Conservation (phyloP, 23 red algal species). For the Cyanidioschyzon merolae region DNA sequence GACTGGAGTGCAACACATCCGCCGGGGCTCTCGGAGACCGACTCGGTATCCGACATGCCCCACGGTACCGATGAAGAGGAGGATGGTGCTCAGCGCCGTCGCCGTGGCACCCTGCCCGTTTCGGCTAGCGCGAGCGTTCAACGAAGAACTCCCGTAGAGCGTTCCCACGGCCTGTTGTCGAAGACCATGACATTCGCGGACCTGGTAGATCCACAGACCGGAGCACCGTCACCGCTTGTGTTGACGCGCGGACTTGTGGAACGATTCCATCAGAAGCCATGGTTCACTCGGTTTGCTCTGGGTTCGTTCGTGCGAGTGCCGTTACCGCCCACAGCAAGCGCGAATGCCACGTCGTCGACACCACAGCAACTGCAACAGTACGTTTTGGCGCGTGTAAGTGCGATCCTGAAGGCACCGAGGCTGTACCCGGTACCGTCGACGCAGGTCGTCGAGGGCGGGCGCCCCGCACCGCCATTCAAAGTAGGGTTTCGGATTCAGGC, state of each 20-base stretch:
- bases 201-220: conserved; percentile 7
- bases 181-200: neutral
- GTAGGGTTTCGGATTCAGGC: neutral
- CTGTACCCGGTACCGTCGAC: conserved; percentile 13
- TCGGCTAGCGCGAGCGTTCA: no score
- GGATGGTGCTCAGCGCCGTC: neutral
- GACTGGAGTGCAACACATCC: neutral
- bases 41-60: neutral
- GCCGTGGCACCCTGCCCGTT: no score
- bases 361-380: neutral
- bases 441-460: neutral
- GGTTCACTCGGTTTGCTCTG: neutral
- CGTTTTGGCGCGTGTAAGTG: neutral
- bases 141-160: no score
- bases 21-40: neutral
- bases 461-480: neutral
- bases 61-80: neutral
- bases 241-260: neutral
- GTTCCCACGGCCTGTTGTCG: no score
- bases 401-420: neutral
- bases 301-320: conserved; percentile 5
- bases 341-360: neutral
- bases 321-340: neutral
- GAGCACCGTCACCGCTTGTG: neutral
- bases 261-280: conserved; percentile 10